Evolutionary conservation across 768 basidiomycete genomes (phyloP).

Genomic region (Phanerochaete sordida): DNA sequence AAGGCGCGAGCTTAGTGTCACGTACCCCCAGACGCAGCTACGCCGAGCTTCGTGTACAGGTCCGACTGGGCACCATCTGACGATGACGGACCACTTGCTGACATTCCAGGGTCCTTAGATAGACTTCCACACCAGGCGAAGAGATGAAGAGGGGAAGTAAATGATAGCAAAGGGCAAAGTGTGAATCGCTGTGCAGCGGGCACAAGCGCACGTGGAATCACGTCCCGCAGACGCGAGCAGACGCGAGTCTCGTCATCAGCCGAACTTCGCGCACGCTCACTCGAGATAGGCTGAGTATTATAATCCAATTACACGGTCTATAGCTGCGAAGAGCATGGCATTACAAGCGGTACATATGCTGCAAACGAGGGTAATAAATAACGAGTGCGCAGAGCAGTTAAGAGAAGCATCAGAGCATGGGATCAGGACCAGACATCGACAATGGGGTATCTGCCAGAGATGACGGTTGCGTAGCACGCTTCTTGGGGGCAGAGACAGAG

Average conservation of each 20-base stretch:
- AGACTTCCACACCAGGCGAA: background rate
- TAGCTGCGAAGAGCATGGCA: background rate
- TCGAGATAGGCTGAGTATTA: background rate
- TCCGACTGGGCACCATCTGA: background rate
- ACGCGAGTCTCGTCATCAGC: background rate
- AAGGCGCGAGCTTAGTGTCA: background rate
- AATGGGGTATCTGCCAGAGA: slow-evolving; percentile 9
- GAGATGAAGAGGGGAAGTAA: background rate
- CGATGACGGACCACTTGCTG: background rate
- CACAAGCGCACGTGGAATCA: slow-evolving; percentile 9
- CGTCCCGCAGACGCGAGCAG: background rate
- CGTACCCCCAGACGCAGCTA: background rate
- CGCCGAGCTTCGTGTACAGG: background rate
- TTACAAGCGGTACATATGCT: background rate
- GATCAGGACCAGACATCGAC: slow-evolving; percentile 1
- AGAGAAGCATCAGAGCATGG: background rate
- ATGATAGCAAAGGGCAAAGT: background rate
- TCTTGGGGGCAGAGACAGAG: slow-evolving; percentile 19
- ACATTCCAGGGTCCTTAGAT: slow-evolving; percentile 1
- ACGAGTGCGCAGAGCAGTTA: background rate
- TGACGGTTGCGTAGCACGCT: slow-evolving; percentile 14
- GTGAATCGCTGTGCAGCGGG: background rate
- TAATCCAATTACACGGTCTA: background rate
- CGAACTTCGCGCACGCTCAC: too few relatives aligned
- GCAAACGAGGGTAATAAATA: background rate